Evolutionary conservation across 2,329 filamentous ascomycete genomes (phyloP), one percentile per base, ranked within the genome.

Genomic region (Talaromyces albobiverticillius): DNA sequence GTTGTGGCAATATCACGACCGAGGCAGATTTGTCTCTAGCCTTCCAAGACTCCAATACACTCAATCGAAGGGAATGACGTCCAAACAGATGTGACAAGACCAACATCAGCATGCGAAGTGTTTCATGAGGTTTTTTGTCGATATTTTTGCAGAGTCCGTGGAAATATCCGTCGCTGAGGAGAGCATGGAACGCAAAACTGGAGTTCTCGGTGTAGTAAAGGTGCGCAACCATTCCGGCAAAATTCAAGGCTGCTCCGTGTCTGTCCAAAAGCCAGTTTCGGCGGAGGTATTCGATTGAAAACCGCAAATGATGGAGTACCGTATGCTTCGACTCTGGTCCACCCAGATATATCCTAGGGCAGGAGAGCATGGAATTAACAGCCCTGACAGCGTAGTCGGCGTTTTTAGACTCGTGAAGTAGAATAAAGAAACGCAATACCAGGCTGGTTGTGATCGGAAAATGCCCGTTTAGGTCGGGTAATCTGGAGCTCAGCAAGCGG

Each of bases 221-320:
- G 68, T 91, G 87, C 0, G 83, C 82, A 0, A 91, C 80, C 3
- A 84, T 76, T 0, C 84, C 83, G 0, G 88, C 82, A 64, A 92
- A 90, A 65, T 92, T 89, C 11, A 91, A 71, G 0, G 89, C 87
- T 1, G 69, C 73, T 43, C 88, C 89, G 1, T 71, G 66, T 0
- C 73, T 67, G 3, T 82, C 83, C 8, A 93, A 74, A 0, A 93
- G 79, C 41, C 82, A 76, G 60, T 90, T 85, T 32, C 86, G 77
- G 18, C 87, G 80, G 1, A 93, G 77, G 61, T 90, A 93, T 59
- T 93, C 88, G 42, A 93, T 88, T 0, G 88, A 91, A 67, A 93
- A 93, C 3, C 89, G 82, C 6, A 93, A 69, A 63, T 92, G 88
- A 65, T 93, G 88, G 49, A 88, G 79, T 1, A 90, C 83, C 1